Base-by-base conservation (phyloP, 208 protist species). In the Angomonas deanei region DNA sequence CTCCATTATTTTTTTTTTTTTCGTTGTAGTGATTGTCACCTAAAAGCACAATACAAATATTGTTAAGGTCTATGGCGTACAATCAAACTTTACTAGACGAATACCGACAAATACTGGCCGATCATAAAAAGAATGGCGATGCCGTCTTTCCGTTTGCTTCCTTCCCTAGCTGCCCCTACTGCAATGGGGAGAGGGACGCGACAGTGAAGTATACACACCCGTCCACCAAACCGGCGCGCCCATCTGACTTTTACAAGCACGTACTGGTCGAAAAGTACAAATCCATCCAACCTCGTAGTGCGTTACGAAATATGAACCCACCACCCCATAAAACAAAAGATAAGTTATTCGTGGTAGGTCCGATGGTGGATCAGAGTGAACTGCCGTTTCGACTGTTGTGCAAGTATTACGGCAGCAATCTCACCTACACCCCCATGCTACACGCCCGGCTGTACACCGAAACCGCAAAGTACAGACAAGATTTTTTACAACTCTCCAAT, bases 351-450 rank as follows among this genome's bases (percentile, higher is more conserved):
- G 78, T 92, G 11, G 68, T 96, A 0, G 94, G 88, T 1, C 94
- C 94, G 1, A 97, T 97, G 94, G 94, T 97, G n/a, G 90, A 96
- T 53, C 78, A 88, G 62, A 93, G 84, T 61, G 91, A 96, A 68
- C 66, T 97, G 58, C 82, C 94, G 2, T 97, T 97, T 61, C 82
- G 94, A 2, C 64, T 96, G 68, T 78, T 97, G 26, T 94, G 91
- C 60, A 68, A 86, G 1, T 60, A 84, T 38, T 91, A 94, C 69
- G 92, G 91, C 17, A 70, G 90, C 2, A 78, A 76, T 13, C 64
- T 97, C 13, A 63, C 77, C 48, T 97, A 97, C 77, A 93, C 90
- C 0, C 91, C 92, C 19, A 97, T 97, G 93, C 74, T 96, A 34
- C 84, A 96, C 67, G 76, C 78, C 6, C 77, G 63, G 54, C 74